Base-by-base conservation (phyloP, 2,329 filamentous ascomycete genomes). In the Ophiostoma sp. region DNA sequence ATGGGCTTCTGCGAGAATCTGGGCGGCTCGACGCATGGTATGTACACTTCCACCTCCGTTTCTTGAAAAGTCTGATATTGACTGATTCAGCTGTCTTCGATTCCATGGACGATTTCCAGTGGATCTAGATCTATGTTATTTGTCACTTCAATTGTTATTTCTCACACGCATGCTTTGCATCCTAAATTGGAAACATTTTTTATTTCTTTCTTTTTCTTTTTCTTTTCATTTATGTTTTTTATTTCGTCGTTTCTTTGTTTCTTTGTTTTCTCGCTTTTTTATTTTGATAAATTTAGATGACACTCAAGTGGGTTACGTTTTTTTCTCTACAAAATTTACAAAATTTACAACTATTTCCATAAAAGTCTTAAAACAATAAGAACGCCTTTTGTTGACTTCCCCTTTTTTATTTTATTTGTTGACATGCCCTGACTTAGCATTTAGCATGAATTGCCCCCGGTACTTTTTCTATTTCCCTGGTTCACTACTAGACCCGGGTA, bases 1-100 rank as follows among this genome's bases (percentile, higher is more conserved):
- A 66, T 66, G 61, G 45, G 36, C 36, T 66, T 66, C 36, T 66
- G 61, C 15, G 61, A 66, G 12, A 36, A 66, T 6, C 61, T 66
- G n/a, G n/a, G n/a, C 12, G 22, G 36, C 36, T 45, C 61, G 36
- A 45, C n/a, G 2, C 61, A 66, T 19, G 61, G 61, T 66, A 66
- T 19, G 61, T 66, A 19, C 6, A 22, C 6, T 61, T 15, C 17
- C n/a, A 4, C 1, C 28, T 39, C 6, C 1, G 25, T 22, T 1
- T 25, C 6, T 12, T 63, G 7, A 22, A 4, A 39, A n/a, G 12
- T 22, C 19, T 12, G 25, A 12, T 22, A 45, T 22, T 66, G 28
- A 42, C 7, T 17, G 3, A 45, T 6, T 6, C n/a, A 66, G 61
- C 12, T 4, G 12, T 45, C 12, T 12, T 66, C 6, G 61, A 66